A percentile compares a stretch with the other conserved stretches of the same genome.
Evolutionary conservation across 768 basidiomycete species (phyloP).

Genomic region (Xerocomellus amylosporus): DNA sequence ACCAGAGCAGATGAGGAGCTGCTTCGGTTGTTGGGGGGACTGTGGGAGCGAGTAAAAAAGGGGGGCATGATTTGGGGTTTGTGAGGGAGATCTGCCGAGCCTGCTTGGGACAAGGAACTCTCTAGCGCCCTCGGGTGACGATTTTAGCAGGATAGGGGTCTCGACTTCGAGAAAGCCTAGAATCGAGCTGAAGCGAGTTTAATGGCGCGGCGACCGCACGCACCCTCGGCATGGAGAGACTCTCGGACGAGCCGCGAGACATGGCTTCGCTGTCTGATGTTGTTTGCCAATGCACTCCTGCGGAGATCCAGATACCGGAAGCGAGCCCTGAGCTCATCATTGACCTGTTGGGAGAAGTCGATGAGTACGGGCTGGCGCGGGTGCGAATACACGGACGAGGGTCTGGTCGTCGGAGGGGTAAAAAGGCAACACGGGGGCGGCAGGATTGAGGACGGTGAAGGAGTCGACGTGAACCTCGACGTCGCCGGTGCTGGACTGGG

Average conservation of each 20-base stretch:
- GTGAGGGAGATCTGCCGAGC: conserved; percentile 33
- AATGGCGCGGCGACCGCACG: conserved; percentile 19
- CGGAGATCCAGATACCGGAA: conserved; percentile 91
- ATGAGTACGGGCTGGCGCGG: neutral
- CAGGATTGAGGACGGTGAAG: conserved; percentile 78
- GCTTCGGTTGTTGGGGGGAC: conserved; percentile 96
- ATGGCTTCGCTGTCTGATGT: conserved; percentile 76
- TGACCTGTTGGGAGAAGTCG: conserved; percentile 49
- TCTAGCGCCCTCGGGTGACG: conserved; percentile 91
- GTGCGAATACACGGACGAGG: conserved; percentile 50
- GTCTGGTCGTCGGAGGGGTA: conserved; percentile 73
- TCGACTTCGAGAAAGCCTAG: conserved; percentile 91
- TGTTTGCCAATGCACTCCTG: conserved; percentile 65
- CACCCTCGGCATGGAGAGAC: conserved; percentile 72
- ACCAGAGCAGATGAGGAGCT: conserved; percentile 87
- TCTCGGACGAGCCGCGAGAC: conserved; percentile 79
- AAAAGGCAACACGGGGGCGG: conserved; percentile 72
- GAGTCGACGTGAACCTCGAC: conserved; percentile 76
- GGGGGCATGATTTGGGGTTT: conserved; percentile 26
- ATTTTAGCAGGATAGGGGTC: conserved; percentile 86
- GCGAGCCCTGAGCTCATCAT: conserved; percentile 80
- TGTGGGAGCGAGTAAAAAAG: conserved; percentile 89
- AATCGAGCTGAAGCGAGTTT: conserved; percentile 5
- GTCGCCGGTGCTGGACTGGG: conserved; percentile 62
- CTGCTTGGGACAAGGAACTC: conserved; percentile 91